Evolutionary conservation across 208 protist species (phyloP).

Genomic region (Trypanosomatidae sp.): DNA sequence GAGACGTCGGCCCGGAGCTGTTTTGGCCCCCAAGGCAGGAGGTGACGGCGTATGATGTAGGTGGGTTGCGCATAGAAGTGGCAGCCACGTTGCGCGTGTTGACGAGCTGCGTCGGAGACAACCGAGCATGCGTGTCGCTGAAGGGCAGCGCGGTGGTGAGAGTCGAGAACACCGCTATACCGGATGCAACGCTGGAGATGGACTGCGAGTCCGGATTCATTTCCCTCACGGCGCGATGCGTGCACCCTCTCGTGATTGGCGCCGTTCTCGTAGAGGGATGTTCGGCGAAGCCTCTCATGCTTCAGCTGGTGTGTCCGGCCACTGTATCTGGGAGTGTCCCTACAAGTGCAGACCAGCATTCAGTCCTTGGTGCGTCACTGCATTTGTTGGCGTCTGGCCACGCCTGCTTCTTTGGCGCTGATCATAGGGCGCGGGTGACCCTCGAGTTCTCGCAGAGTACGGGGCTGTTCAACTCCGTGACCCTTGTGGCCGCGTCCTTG

Average conservation of each 20-base stretch:
- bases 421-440: constrained; percentile 13
- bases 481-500: constrained; percentile 13
- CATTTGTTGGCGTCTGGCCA: constrained; percentile 11
- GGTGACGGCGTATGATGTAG: neutral
- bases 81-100: constrained; percentile 5
- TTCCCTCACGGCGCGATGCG: constrained; percentile 11
- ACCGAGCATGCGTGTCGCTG: constrained; percentile 1
- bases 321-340: neutral
- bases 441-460: constrained; percentile 19
- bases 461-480: constrained; percentile 9
- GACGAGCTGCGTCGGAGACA: neutral
- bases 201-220: neutral
- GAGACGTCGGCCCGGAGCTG: neutral
- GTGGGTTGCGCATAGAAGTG: constrained; percentile 16
- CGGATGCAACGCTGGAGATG: constrained; percentile 17
- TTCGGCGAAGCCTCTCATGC: constrained; percentile 5
- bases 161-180: constrained; percentile 24
- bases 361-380: neutral
- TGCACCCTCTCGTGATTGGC: constrained; percentile 12
- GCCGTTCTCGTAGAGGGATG: constrained; percentile 12
- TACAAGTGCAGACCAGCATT: neutral
- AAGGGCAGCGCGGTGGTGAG: constrained; percentile 13
- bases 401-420: constrained; percentile 4
- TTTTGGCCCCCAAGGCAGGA: neutral
- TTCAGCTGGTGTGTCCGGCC: constrained; percentile 9